phyloP scores from a whole-genome alignment of 805 yeast genomes.

The Saturnispora silvae region DNA sequence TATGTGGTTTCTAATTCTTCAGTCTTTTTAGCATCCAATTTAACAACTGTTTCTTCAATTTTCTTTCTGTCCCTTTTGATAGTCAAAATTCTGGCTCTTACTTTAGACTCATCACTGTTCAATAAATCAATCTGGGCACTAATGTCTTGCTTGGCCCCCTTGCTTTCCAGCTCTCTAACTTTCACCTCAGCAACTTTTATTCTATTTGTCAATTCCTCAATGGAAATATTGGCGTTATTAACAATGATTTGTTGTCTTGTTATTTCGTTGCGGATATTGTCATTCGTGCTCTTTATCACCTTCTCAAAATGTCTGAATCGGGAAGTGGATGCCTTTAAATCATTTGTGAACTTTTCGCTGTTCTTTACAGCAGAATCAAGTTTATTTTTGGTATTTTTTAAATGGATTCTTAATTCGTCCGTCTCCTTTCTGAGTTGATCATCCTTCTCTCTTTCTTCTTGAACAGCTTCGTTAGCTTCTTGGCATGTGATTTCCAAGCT shows the following conservation, averaged over 20 bases:
- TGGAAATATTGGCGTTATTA: slow-evolving; percentile 51
- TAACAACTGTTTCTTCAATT: slow-evolving; percentile 77
- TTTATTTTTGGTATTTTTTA: slow-evolving; percentile 39
- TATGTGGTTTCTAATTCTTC: slow-evolving; percentile 77
- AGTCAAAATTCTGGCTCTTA: slow-evolving; percentile 72
- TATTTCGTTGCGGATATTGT: slow-evolving; percentile 57
- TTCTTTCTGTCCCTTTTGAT: slow-evolving; percentile 83
- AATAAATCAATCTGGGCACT: slow-evolving; percentile 88
- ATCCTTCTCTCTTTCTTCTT: slow-evolving; percentile 47
- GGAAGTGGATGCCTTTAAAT: slow-evolving; percentile 21
- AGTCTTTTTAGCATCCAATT: slow-evolving; percentile 75
- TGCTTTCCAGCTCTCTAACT: slow-evolving; percentile 61
- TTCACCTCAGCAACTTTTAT: slow-evolving; percentile 45
- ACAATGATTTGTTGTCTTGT: slow-evolving; percentile 45
- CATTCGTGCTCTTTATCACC: slow-evolving; percentile 2
- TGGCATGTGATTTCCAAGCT: slow-evolving; percentile 22
- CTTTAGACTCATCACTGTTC: slow-evolving; percentile 71
- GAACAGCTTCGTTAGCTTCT: slow-evolving; percentile 28
- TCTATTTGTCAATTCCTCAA: slow-evolving; percentile 51
- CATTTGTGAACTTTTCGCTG: slow-evolving; percentile 28
- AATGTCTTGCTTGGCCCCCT: slow-evolving; percentile 67
- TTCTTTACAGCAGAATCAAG: slow-evolving; percentile 37
- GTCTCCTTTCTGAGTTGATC: slow-evolving; percentile 71
- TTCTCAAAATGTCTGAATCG: slow-evolving; percentile 26
- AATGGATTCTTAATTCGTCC: slow-evolving; percentile 38